Base-by-base conservation (phyloP, 805 yeast species). In the Saccharomycopsis sp. region DNA sequence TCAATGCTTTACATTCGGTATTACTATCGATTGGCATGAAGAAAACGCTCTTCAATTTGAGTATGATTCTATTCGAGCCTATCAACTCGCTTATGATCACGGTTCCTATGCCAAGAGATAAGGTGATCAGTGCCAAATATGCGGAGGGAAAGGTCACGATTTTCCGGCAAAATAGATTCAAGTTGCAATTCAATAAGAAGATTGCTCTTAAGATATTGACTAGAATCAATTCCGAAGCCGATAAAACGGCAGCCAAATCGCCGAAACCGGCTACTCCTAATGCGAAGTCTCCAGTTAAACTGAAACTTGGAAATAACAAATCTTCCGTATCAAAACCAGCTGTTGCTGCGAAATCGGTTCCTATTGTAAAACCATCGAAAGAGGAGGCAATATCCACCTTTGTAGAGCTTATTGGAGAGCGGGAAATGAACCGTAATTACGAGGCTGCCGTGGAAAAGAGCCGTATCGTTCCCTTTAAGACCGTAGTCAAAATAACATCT, bases 1-100 rank as follows among this genome's bases (percentile, higher is more conserved):
- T 97, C 97, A 75, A 78, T 51, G 76, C 84, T 8, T 69, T 91
- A 7, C 87, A 85, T 64, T 76, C 87, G 0, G 82, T 87, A 1
- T 69, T 85, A 24, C 61, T 85, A 19, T 78, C 87, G 12, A 71
- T 89, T 1, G 72, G 79, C 49, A 84, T 84, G 38, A 82, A 84
- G 63, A 77, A 92, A 58, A 70, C 78, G 41, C 66, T 93, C 7
- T 84, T 87, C 63, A 87, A 83, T 59, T 66, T 89, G 2, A 75
- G 88, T 56, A 82, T 83, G 49, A 78, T 93, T 7, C 70, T 93
- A 25, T 88, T 82, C 65, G 79, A 79, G 47, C 81, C 91, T 3
- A 71, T 73, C 34, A 85, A 87, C 62, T 75, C 82, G 1, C 78
- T 85, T 52, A 67, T 79, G n/a, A 90, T 90, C 1, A 78, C 73